Percentiles rank a stretch among this genome's conserved stretches.
Conservation (phyloP, 1,284 basidiomycete genomes). For the Schizophyllum commune region DNA sequence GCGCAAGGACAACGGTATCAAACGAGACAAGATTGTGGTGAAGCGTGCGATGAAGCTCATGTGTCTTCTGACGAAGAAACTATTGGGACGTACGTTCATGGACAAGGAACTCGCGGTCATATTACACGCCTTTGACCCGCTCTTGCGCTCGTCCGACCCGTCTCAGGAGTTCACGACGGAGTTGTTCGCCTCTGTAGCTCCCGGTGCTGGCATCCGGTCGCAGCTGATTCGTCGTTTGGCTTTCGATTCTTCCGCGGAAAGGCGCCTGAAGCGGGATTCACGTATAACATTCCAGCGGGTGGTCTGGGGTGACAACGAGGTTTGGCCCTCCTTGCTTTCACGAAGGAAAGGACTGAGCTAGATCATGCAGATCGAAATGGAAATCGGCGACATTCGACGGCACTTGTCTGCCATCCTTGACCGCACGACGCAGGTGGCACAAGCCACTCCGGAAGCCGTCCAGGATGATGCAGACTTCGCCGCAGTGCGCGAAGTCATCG, state of each 20-base stretch:
- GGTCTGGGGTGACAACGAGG: neutral
- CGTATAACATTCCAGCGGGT: neutral
- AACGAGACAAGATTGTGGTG: constrained; percentile 49
- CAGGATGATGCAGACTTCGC: neutral
- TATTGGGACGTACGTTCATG: constrained; percentile 47
- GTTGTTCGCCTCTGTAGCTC: neutral
- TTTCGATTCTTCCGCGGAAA: constrained; percentile 6
- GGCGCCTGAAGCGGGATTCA: neutral
- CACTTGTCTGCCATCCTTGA: too few relatives aligned
- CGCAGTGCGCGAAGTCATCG: neutral
- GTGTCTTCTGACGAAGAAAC: constrained; percentile 29
- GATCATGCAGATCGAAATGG: neutral
- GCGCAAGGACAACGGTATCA: constrained; percentile 56
- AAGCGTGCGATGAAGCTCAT: constrained; percentile 56
- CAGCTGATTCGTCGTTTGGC: neutral
- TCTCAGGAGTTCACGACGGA: constrained; percentile 1
- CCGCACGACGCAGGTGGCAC: too few relatives aligned
- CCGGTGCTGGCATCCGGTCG: neutral
- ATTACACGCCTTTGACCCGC: constrained; percentile 55
- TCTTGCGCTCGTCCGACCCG: constrained; percentile 30
- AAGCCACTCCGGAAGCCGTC: too few relatives aligned
- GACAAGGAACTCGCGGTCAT: constrained; percentile 53
- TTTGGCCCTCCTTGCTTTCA: too few relatives aligned
- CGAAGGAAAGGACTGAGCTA: too few relatives aligned
- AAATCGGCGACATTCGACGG: neutral